Percentiles rank a stretch among this genome's conserved stretches.
Conservation (phyloP, 1,139 yeast genomes). For the Debaryomycetaceae sp. region DNA sequence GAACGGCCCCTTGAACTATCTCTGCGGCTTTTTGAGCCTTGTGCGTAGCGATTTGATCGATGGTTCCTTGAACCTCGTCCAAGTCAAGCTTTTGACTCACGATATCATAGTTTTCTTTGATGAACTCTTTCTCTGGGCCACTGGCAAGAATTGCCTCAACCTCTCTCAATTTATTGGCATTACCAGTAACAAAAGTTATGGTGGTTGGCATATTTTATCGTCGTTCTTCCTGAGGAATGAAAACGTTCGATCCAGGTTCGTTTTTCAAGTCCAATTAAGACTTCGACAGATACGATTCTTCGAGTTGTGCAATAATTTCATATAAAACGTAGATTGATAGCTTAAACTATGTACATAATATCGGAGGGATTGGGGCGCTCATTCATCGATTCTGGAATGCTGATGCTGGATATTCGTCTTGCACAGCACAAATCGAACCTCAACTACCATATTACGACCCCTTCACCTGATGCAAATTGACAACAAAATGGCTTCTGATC, state of each 20-base stretch:
- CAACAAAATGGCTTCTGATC: background rate
- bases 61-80: slow-evolving; percentile 87
- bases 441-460: background rate
- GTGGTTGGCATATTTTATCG: slow-evolving; percentile 9
- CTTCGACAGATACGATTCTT: too few relatives aligned
- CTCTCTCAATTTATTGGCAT: slow-evolving; percentile 81
- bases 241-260: too few relatives aligned
- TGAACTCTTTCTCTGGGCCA: slow-evolving; percentile 20
- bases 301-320: too few relatives aligned
- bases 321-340: background rate
- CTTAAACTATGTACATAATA: background rate
- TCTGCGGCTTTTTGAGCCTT: slow-evolving; percentile 79
- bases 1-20: slow-evolving; percentile 62
- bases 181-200: slow-evolving; percentile 79
- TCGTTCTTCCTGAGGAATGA: too few relatives aligned
- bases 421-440: background rate
- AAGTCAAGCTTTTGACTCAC: slow-evolving; percentile 68
- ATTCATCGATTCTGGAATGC: background rate
- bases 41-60: slow-evolving; percentile 75
- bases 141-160: slow-evolving; percentile 67
- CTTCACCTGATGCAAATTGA: background rate
- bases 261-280: too few relatives aligned
- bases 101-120: slow-evolving; percentile 53
- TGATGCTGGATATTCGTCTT: background rate
- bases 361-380: background rate